Base-by-base conservation (phyloP, 2,329 filamentous ascomycete genomes). In the Lasiodiplodia hormozganensis region DNA sequence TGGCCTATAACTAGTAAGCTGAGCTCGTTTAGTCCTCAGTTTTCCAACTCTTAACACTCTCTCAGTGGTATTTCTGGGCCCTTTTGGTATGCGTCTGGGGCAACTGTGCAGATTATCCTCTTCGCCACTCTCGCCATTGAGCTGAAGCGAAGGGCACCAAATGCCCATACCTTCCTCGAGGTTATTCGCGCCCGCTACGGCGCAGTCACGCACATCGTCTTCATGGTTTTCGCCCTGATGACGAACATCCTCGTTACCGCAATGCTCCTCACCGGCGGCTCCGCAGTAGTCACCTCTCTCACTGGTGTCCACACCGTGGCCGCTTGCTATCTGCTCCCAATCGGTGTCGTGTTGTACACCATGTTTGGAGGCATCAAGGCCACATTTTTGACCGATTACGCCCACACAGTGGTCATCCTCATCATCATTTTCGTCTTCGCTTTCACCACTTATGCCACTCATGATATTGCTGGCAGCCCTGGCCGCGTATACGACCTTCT, bases 61-160 rank as follows among this genome's bases (percentile, higher is more conserved):
- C 14, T 21, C 8, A 54, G 54, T 76, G 88, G 89, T 62, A 86
- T 90, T 57, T 88, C 86, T 2, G 89, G 89, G 1, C 88, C 89
- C 1, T 90, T 91, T 77, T 89, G 84, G 82, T 88, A 88, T 75
- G 92, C 89, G 14, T 92, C 49, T 85, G 82, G 82, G 21, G 76
- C 76, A 11, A 78, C 76, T 23, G 76, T 79, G 18, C 71, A 72
- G 52, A 94, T 97, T 73, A 85, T 97, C 34, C 85, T 97, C 1
- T 97, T 97, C 74, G 93, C 94, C 1, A 96, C 93, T 0, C 86
- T 97, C 34, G 94, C 94, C 36, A 97, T 97, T 73, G 93, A 96
- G 78, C 81, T 97, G 65, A 97, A 97, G 83, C 86, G 92, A 72
- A 88, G 92, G 68, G 92, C 93, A 0, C 94, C 94, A 0, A 96